Conservation (phyloP, 2,329 filamentous ascomycete species). For the Dactylellina leptospora region DNA sequence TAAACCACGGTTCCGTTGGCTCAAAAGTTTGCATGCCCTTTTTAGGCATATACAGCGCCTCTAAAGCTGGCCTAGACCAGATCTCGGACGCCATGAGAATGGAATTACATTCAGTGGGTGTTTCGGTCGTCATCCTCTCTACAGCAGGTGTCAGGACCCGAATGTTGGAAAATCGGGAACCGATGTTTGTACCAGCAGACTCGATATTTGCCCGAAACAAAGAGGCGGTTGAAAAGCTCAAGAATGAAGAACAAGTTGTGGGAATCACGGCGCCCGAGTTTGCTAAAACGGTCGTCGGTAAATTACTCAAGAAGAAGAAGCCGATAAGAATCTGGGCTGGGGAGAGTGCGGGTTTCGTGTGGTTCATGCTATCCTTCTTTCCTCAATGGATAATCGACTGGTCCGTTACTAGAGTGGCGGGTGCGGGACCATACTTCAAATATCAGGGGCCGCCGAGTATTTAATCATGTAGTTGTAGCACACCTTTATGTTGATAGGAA, state of each 20-base stretch:
- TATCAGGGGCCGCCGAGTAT: background rate
- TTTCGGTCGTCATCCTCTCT: slow-evolving; percentile 13
- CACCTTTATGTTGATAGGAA: no score
- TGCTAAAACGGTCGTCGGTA: background rate
- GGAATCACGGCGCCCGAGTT: slow-evolving; percentile 1
- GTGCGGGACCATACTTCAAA: slow-evolving; percentile 10
- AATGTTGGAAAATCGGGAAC: slow-evolving; percentile 19
- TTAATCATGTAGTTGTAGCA: no score
- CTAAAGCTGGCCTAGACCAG: slow-evolving; percentile 16
- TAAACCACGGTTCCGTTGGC: slow-evolving; percentile 47
- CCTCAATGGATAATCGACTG: slow-evolving; percentile 7
- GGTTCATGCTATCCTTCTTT: slow-evolving; percentile 8
- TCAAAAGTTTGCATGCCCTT: slow-evolving; percentile 23
- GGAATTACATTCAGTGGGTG: slow-evolving; percentile 16
- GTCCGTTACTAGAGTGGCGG: background rate
- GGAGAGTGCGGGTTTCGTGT: slow-evolving; percentile 3
- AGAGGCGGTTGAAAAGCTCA: slow-evolving; percentile 3
- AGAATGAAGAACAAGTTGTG: slow-evolving; percentile 15
- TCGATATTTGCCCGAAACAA: slow-evolving; percentile 19
- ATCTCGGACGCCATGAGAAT: slow-evolving; percentile 18
- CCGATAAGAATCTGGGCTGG: slow-evolving; percentile 14
- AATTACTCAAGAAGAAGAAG: slow-evolving; percentile 7
- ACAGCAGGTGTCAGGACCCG: slow-evolving; percentile 14
- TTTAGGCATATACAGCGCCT: slow-evolving; percentile 17
- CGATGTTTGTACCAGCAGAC: slow-evolving; percentile 6